These are phyloP conservation scores for Chionographis japonica DNA, from an alignment of 106 monocot species.

Conservation along the genomic window DNA sequence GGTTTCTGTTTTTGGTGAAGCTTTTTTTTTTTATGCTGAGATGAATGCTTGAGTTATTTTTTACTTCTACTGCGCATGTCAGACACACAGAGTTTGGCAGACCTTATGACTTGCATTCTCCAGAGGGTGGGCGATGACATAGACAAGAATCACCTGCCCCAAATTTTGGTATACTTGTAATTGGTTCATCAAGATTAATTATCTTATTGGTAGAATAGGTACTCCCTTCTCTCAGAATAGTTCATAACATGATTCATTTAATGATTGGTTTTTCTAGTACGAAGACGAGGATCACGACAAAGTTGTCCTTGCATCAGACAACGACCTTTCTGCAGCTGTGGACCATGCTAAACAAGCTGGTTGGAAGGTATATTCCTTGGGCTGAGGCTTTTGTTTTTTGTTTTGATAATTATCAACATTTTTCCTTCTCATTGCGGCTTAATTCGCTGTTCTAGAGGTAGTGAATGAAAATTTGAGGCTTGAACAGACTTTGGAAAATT, in stretches of 20 bases:
- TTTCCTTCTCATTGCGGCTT: neutral
- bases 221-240: neutral
- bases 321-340: constrained; percentile 79
- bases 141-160: constrained; percentile 63
- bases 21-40: neutral
- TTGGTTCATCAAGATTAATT: too few species aligned
- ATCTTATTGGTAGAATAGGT: too few species aligned
- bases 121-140: constrained; percentile 76
- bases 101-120: constrained; percentile 71
- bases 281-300: constrained; percentile 97
- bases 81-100: constrained; percentile 73
- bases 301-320: constrained; percentile 79
- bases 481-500: too few species aligned
- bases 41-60: too few species aligned
- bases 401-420: neutral
- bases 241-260: neutral
- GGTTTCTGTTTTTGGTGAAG: neutral
- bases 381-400: neutral
- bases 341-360: constrained; percentile 84
- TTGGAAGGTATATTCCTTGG: constrained; percentile 59
- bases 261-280: constrained; percentile 41
- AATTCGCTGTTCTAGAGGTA: neutral
- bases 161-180: constrained; percentile 38
- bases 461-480: too few species aligned
- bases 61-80: too few species aligned